phyloP scores from a whole-genome alignment of 129 eudicot species.

The Logfia minima region DNA sequence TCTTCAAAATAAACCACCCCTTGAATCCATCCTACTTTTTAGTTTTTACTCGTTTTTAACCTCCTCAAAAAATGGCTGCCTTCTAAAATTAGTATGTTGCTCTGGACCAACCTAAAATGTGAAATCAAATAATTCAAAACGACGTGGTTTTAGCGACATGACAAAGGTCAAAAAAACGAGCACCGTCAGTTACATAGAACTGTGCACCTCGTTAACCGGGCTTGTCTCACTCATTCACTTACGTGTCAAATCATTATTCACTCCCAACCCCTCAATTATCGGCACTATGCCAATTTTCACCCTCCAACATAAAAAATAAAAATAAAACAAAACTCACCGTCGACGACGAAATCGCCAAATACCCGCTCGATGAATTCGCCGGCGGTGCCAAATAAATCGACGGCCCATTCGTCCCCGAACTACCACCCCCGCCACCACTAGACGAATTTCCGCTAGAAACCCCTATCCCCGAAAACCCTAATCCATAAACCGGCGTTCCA shows the following conservation, averaged over 20 bases:
- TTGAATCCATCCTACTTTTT: not conserved
- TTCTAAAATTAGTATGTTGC: not conserved
- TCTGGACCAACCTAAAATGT: not conserved
- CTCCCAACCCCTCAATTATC: not conserved
- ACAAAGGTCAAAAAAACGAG: conserved; percentile 4
- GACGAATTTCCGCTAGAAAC: conserved; percentile 37
- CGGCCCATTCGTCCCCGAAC: conserved; percentile 14
- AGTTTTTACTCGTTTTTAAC: not conserved
- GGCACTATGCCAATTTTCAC: conserved; percentile 4
- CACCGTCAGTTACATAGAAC: conserved; percentile 17
- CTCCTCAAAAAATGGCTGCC: not conserved
- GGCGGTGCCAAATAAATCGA: conserved; percentile 39
- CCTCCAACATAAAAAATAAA: not conserved
- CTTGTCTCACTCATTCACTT: not conserved
- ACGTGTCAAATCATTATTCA: conserved; percentile 12
- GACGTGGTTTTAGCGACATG: conserved; percentile 1
- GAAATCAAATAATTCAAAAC: conserved; percentile 1
- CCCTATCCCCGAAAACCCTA: conserved; percentile 49
- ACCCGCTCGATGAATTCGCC: conserved; percentile 67
- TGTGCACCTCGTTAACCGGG: conserved; percentile 16
- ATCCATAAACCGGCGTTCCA: conserved; percentile 65
- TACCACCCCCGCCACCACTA: not conserved
- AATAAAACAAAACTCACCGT: conserved; percentile 46
- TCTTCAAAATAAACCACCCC: not conserved
- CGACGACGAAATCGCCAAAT: conserved; percentile 65